These are phyloP conservation scores for Kodamaea neixiangensis DNA, from an alignment of 805 yeast species.

Conservation along the genomic window DNA sequence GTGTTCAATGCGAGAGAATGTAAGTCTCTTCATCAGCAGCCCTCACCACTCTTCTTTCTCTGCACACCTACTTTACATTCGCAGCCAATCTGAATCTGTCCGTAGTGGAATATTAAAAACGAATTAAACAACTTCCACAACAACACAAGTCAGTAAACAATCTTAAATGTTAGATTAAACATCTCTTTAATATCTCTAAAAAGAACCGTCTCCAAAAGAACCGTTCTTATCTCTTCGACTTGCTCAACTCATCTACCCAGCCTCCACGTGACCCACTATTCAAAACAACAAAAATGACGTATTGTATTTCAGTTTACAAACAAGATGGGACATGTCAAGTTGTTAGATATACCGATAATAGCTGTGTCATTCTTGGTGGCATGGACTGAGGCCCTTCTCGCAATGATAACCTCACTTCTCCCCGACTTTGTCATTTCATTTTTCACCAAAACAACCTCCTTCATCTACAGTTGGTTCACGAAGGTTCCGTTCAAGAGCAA, in stretches of 20 bases:
- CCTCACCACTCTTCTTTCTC: too few species aligned
- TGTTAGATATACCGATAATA: conserved; percentile 53
- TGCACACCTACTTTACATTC: too few species aligned
- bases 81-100: too few species aligned
- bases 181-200: too few species aligned
- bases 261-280: neutral
- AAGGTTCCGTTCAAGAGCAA: conserved; percentile 28
- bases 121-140: too few species aligned
- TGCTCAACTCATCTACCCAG: neutral
- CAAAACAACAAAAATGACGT: neutral
- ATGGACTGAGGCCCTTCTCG: conserved; percentile 50
- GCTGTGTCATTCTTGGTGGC: conserved; percentile 45
- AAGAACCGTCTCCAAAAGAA: too few species aligned
- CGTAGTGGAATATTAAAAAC: too few species aligned
- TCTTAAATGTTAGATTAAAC: too few species aligned
- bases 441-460: conserved; percentile 31
- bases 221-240: too few species aligned
- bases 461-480: conserved; percentile 27
- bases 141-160: too few species aligned
- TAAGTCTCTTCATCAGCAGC: too few species aligned
- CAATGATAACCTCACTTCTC: conserved; percentile 45
- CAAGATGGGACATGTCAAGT: conserved; percentile 27
- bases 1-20: too few species aligned
- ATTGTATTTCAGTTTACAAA: neutral
- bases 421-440: conserved; percentile 44